Conservation (phyloP, 2,329 filamentous ascomycete genomes). For the Ophiostoma piceae region DNA sequence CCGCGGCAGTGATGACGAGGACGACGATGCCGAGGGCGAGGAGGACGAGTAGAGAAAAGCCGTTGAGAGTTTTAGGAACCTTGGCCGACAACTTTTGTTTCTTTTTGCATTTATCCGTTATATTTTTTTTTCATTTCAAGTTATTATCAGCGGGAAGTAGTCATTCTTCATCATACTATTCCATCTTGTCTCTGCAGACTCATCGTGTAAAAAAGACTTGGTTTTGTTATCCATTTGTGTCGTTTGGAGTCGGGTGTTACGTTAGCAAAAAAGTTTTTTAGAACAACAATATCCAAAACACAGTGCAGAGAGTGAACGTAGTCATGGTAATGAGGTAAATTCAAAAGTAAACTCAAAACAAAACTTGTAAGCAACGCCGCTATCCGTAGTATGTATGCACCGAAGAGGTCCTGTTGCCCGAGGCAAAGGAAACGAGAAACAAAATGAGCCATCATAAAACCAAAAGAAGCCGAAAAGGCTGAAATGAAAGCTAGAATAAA, state of each 20-base stretch:
- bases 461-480: no score
- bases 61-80: not conserved
- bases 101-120: not conserved
- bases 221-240: not conserved
- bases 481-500: not conserved
- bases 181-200: not conserved
- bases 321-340: not conserved
- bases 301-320: no score
- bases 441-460: not conserved
- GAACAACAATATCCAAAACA: not conserved
- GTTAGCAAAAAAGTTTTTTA: not conserved
- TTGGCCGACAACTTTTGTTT: not conserved
- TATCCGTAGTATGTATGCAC: not conserved
- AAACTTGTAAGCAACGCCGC: not conserved
- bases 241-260: not conserved
- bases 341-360: not conserved
- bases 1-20: conserved; percentile 20
- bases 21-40: conserved; percentile 44
- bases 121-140: not conserved
- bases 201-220: not conserved
- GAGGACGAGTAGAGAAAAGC: conserved; percentile 36
- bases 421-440: not conserved
- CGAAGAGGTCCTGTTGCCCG: not conserved
- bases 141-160: not conserved
- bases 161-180: not conserved